Evolutionary conservation across 1,284 basidiomycete genomes (phyloP).

Genomic region (Trichosporon sp.): DNA sequence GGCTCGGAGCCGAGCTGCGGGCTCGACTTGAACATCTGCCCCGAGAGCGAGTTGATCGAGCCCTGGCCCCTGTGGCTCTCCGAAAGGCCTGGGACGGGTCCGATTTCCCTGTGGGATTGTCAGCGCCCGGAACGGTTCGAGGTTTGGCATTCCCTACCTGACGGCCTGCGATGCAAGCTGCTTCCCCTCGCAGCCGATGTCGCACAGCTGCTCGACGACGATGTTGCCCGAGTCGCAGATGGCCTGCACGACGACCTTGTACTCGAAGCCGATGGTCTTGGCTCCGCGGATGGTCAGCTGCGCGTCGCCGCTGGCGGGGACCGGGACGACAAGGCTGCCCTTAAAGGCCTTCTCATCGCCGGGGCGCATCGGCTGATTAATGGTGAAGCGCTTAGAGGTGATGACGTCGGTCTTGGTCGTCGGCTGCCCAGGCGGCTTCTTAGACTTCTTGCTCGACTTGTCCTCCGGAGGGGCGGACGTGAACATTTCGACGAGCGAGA

Average conservation of each 20-base stretch:
- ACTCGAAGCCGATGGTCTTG: slow-evolving; percentile 72
- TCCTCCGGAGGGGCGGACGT: slow-evolving; percentile 18
- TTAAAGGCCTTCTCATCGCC: slow-evolving; percentile 67
- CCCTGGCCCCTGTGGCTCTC: neutral
- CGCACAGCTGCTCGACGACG: slow-evolving; percentile 63
- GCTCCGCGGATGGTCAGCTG: slow-evolving; percentile 71
- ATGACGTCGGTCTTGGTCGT: slow-evolving; percentile 54
- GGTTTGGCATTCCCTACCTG: slow-evolving; percentile 28
- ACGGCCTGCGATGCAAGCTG: slow-evolving; percentile 38
- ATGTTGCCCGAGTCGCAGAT: slow-evolving; percentile 62
- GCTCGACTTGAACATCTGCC: neutral
- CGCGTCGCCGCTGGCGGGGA: slow-evolving; percentile 52
- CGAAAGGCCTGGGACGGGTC: slow-evolving; percentile 40
- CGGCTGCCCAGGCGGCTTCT: slow-evolving; percentile 56
- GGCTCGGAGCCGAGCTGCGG: neutral
- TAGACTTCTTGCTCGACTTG: slow-evolving; percentile 51
- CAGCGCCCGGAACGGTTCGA: neutral
- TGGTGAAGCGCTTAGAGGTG: neutral
- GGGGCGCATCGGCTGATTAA: slow-evolving; percentile 33
- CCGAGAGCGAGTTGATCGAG: slow-evolving; percentile 6
- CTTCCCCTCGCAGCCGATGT: slow-evolving; percentile 37
- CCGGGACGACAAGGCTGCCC: slow-evolving; percentile 62
- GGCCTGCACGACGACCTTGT: slow-evolving; percentile 69
- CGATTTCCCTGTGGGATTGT: slow-evolving; percentile 37
- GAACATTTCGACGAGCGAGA: slow-evolving; percentile 68